A percentile compares a stretch with the other conserved stretches of the same genome.
Evolutionary conservation across 352 stramenopile species (phyloP).

Genomic region (Blastocystis sp.): DNA sequence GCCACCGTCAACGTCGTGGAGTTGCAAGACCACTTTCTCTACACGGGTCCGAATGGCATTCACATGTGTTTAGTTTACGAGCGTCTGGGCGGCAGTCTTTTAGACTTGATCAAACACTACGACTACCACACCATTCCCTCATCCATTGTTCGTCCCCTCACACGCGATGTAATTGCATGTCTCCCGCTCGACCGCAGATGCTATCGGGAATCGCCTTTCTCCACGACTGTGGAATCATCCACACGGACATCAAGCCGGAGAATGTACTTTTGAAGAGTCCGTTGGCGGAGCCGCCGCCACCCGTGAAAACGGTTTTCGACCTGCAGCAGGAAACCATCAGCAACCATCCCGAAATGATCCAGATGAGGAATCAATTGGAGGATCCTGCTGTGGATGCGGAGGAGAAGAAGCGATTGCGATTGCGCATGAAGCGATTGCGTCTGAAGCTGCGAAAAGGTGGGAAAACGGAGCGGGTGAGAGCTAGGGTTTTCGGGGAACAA

Average conservation of each 20-base stretch:
- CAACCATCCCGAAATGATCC: background rate
- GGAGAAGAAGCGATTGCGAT: conserved; percentile 83
- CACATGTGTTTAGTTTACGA: conserved; percentile 96
- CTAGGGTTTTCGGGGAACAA: background rate
- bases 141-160: conserved; percentile 68
- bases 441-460: conserved; percentile 67
- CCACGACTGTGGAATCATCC: conserved; percentile 93
- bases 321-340: conserved; percentile 45
- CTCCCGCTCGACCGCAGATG: conserved; percentile 68
- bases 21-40: conserved; percentile 85
- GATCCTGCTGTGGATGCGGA: conserved; percentile 66
- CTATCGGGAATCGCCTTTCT: conserved; percentile 89
- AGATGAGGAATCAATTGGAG: conserved; percentile 6
- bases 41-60: conserved; percentile 83
- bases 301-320: conserved; percentile 45
- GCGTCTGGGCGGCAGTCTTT: conserved; percentile 91
- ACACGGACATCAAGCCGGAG: conserved; percentile 98
- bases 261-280: conserved; percentile 80
- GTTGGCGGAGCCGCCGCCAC: background rate
- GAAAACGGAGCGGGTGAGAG: background rate
- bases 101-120: conserved; percentile 96
- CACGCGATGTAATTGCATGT: background rate
- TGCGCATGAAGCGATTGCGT: conserved; percentile 81
- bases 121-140: conserved; percentile 93
- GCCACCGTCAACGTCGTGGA: conserved; percentile 65